Evolutionary conservation across 176 grass and related monocot species (phyloP).

Genomic region (Oryza officinalis): DNA sequence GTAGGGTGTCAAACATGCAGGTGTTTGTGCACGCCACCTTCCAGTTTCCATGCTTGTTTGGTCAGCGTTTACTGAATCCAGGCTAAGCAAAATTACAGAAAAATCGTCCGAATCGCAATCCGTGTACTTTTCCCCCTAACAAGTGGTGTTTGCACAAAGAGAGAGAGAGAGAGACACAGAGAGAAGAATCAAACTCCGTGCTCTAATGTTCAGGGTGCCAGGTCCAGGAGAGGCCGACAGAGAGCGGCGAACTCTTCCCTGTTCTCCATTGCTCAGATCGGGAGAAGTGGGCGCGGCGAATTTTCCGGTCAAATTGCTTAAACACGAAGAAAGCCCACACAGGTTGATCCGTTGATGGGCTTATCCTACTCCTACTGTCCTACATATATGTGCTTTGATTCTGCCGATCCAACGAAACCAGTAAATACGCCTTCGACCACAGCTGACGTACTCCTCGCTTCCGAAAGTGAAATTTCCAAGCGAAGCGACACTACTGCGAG

Average conservation of each 20-base stretch:
- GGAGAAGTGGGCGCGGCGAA: neutral
- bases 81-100: neutral
- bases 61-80: neutral
- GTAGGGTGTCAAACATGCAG: neutral
- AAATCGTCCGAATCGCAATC: neutral
- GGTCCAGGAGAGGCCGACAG: too few species aligned
- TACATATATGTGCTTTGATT: neutral
- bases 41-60: neutral
- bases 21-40: neutral
- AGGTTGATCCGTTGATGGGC: neutral
- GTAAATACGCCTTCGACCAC: neutral
- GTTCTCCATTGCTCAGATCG: neutral
- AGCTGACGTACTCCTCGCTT: neutral
- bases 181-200: neutral
- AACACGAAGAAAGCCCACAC: neutral
- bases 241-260: too few species aligned
- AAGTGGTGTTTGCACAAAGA: neutral
- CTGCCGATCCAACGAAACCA: fast-evolving
- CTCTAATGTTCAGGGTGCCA: too few species aligned
- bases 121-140: neutral
- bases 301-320: neutral
- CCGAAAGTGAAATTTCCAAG: neutral
- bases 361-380: neutral
- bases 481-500: too few species aligned
- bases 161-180: neutral